Conservation (phyloP, 257 asterid species). For the Fraxinus quadrangulata region DNA sequence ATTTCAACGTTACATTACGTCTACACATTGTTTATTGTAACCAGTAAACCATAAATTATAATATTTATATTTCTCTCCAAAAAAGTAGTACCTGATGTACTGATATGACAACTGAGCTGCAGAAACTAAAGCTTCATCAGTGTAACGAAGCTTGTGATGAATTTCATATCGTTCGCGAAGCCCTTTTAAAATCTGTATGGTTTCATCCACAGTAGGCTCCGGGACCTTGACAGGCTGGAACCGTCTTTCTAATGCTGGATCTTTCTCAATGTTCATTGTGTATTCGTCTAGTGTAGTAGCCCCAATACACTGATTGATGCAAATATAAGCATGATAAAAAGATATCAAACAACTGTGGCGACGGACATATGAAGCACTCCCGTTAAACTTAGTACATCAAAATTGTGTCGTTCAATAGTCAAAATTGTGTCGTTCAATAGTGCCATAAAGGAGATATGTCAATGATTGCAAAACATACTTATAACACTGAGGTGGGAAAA, state of each 20-base stretch:
- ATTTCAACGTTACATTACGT: neutral
- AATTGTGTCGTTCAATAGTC: neutral
- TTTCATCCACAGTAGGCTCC: constrained; percentile 90
- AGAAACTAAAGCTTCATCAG: constrained; percentile 81
- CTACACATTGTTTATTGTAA: neutral
- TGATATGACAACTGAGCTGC: constrained; percentile 89
- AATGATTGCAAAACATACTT: neutral
- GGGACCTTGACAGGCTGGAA: constrained; percentile 97
- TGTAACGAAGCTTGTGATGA: constrained; percentile 95
- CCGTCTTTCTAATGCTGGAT: constrained; percentile 94
- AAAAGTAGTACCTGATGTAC: constrained; percentile 56
- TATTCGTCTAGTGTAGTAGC: constrained; percentile 94
- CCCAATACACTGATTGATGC: constrained; percentile 71
- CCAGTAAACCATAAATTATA: neutral
- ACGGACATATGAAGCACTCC: neutral
- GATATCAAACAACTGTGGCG: neutral
- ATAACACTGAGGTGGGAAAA: no score
- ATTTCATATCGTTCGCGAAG: constrained; percentile 88
- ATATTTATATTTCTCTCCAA: neutral
- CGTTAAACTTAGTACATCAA: neutral
- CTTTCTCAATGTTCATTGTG: constrained; percentile 90
- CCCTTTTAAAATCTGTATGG: constrained; percentile 89
- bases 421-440: neutral
- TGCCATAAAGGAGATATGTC: neutral
- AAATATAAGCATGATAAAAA: neutral